A percentile compares a stretch with the other conserved stretches of the same genome.
Evolutionary conservation across 108 stramenopile species (phyloP).

Genomic region (Seminavis robusta): DNA sequence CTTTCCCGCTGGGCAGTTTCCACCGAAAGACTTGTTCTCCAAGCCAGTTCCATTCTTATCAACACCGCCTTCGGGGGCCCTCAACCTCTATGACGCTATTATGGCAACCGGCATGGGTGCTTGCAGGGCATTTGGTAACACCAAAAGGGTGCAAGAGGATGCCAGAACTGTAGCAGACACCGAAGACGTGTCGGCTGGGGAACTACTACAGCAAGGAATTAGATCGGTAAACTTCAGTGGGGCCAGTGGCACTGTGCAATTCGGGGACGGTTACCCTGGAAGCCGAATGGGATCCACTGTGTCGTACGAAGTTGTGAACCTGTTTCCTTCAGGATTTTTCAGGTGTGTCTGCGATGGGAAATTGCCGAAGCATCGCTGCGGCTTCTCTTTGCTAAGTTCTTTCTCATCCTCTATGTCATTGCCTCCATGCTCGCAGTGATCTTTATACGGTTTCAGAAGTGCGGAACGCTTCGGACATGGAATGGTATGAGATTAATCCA

Average conservation of each 20-base stretch:
- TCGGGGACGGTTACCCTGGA: background rate
- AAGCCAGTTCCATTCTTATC: no score
- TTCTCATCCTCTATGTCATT: no score
- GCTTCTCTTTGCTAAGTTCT: no score
- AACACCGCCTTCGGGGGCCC: no score
- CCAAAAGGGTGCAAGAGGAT: no score
- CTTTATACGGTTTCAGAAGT: no score
- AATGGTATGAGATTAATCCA: background rate
- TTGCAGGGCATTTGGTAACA: background rate
- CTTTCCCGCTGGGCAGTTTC: no score
- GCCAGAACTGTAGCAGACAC: no score
- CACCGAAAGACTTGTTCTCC: no score
- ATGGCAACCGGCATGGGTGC: conserved; percentile 9
- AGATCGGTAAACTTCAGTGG: background rate
- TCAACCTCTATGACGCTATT: conserved; percentile 5
- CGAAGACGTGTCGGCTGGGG: background rate
- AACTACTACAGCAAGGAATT: background rate
- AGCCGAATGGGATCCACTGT: background rate
- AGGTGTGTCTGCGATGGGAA: background rate
- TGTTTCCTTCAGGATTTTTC: background rate
- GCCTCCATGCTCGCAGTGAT: no score
- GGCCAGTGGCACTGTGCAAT: background rate
- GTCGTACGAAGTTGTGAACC: background rate
- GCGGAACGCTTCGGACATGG: background rate
- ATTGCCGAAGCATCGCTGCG: background rate